Percentiles rank a stretch among this genome's conserved stretches.
Evolutionary conservation across 345 rosid species (phyloP).

Genomic region (Corchorus capsularis): DNA sequence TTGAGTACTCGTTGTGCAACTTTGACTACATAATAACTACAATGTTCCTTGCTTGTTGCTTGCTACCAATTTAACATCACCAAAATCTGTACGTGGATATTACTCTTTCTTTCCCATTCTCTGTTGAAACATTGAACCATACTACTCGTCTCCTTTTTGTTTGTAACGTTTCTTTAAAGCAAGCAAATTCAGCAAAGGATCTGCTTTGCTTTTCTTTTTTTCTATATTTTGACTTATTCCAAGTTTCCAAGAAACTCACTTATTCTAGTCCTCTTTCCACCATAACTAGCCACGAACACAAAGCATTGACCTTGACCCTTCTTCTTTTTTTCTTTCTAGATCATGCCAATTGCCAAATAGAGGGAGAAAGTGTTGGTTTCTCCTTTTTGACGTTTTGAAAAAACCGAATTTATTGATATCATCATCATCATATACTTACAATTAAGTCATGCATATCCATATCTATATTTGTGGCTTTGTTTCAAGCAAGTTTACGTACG

Average conservation of each 20-base stretch:
- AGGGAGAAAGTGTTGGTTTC: not conserved
- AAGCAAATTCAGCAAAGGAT: not conserved
- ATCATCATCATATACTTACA: not conserved
- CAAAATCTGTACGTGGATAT: slow-evolving; percentile 12
- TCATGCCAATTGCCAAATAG: not conserved
- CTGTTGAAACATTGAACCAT: not conserved
- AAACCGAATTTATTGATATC: not conserved
- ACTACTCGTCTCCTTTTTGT: not conserved
- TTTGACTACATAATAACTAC: slow-evolving; percentile 21
- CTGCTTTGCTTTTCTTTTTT: not conserved
- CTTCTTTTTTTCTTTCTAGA: not conserved
- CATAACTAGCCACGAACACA: slow-evolving; percentile 10
- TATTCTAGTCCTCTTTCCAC: not conserved
- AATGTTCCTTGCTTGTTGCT: not conserved
- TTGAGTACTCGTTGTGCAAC: slow-evolving; percentile 29
- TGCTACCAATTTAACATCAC: no score
- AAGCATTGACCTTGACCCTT: not conserved
- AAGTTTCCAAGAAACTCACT: slow-evolving; percentile 27
- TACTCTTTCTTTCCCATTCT: not conserved
- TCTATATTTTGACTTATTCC: slow-evolving; percentile 9
- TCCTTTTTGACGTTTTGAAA: slow-evolving; percentile 15
- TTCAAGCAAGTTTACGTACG: not conserved
- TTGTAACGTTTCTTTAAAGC: slow-evolving; percentile 13
- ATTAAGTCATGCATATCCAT: slow-evolving; percentile 12
- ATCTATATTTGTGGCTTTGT: not conserved